A percentile compares a stretch with the other conserved stretches of the same genome.
phyloP scores from a whole-genome alignment of 2,329 filamentous ascomycete genomes.

The Aureobasidium melanogenum region DNA sequence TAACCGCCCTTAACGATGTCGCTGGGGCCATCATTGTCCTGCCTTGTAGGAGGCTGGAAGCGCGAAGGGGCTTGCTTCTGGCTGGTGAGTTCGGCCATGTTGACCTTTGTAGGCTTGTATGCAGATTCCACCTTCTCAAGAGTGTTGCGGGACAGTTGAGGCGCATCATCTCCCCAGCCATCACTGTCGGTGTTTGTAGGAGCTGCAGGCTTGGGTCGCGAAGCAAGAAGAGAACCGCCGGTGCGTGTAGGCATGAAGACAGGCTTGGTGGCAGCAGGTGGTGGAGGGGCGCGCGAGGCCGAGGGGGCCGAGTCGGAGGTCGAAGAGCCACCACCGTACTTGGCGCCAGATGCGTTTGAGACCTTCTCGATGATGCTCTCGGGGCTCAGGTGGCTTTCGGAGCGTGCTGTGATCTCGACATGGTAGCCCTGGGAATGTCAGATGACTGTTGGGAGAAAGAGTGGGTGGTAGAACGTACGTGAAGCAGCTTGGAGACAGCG shows the following conservation, averaged over 20 bases:
- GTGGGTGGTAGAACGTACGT: slow-evolving; percentile 43
- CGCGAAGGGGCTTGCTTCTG: slow-evolving; percentile 61
- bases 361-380: slow-evolving; percentile 89
- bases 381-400: slow-evolving; percentile 78
- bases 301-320: slow-evolving; percentile 34
- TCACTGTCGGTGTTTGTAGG: slow-evolving; percentile 62
- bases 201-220: slow-evolving; percentile 49
- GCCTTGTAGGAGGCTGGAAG: slow-evolving; percentile 39
- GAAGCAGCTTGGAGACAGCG: slow-evolving; percentile 82
- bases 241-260: slow-evolving; percentile 72
- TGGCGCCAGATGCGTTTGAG: slow-evolving; percentile 85
- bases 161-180: slow-evolving; percentile 91
- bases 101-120: slow-evolving; percentile 92
- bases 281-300: slow-evolving; percentile 46
- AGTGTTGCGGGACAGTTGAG: slow-evolving; percentile 76
- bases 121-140: slow-evolving; percentile 87
- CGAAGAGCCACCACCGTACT: slow-evolving; percentile 68
- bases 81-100: slow-evolving; percentile 75
- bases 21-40: slow-evolving; percentile 34
- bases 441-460: slow-evolving; percentile 1
- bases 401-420: slow-evolving; percentile 92
- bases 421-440: slow-evolving; percentile 63
- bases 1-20: slow-evolving; percentile 80
- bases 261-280: slow-evolving; percentile 75
- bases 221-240: slow-evolving; percentile 50